phyloP scores from a whole-genome alignment of 768 basidiomycete species.

The Termitomyces sp. region DNA sequence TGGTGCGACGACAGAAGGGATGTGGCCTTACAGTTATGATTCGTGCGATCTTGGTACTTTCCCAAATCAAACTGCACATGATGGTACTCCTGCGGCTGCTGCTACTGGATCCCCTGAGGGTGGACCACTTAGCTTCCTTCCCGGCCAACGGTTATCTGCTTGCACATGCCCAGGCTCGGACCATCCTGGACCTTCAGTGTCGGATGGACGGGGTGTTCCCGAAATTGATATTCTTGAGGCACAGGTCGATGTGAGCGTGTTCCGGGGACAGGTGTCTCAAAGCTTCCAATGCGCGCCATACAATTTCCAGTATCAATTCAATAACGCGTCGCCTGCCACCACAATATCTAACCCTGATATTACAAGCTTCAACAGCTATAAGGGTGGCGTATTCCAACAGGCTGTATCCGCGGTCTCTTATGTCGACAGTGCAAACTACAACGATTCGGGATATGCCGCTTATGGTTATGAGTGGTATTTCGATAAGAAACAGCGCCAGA shows the following conservation, averaged over 20 bases:
- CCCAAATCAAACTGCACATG: slow-evolving; percentile 68
- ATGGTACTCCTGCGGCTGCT: slow-evolving; percentile 57
- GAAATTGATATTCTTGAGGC: slow-evolving; percentile 95
- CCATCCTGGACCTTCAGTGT: slow-evolving; percentile 80
- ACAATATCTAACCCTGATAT: slow-evolving; percentile 47
- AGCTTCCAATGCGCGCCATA: slow-evolving; percentile 80
- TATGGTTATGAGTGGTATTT: slow-evolving; percentile 85
- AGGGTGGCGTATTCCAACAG: slow-evolving; percentile 72
- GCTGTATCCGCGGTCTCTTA: slow-evolving; percentile 64
- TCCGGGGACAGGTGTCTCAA: slow-evolving; percentile 72
- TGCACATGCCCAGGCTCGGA: slow-evolving; percentile 86
- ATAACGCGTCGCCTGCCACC: slow-evolving; percentile 48
- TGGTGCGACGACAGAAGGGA: slow-evolving; percentile 86
- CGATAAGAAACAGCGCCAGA: slow-evolving; percentile 56
- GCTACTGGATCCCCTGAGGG: slow-evolving; percentile 51
- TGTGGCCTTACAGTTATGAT: slow-evolving; percentile 85
- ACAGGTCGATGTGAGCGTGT: slow-evolving; percentile 52
- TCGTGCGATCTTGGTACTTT: slow-evolving; percentile 85
- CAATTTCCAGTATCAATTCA: slow-evolving; percentile 64
- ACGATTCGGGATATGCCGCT: slow-evolving; percentile 47
- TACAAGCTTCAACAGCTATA: slow-evolving; percentile 64
- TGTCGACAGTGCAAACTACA: slow-evolving; percentile 55
- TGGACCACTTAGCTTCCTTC: slow-evolving; percentile 65
- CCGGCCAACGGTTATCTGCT: slow-evolving; percentile 82
- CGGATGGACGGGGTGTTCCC: slow-evolving; percentile 74